A percentile compares a stretch with the other conserved stretches of the same genome.
phyloP scores from a whole-genome alignment of 192 early-diverging fungal species.

The Coemansia sp. region DNA sequence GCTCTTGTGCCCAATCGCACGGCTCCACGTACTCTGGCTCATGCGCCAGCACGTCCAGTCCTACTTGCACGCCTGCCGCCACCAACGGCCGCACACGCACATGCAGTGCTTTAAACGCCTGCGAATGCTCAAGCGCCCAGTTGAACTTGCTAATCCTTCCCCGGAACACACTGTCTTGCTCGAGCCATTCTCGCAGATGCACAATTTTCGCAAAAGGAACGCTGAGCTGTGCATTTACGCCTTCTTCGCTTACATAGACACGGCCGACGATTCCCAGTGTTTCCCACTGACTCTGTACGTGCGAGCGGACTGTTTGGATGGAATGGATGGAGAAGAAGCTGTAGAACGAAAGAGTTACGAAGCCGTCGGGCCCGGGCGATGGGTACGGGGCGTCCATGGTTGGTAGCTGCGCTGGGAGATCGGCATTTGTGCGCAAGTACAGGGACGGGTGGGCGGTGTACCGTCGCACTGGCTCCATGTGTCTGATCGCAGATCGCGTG shows the following conservation, averaged over 20 bases:
- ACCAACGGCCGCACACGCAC: conserved; percentile 69
- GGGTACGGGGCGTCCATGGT: conserved; percentile 50
- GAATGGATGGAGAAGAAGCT: conserved; percentile 31
- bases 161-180: conserved; percentile 31
- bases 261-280: conserved; percentile 65
- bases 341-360: conserved; percentile 49
- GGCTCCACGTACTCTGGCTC: conserved; percentile 68
- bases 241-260: conserved; percentile 72
- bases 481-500: too few relatives aligned
- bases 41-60: conserved; percentile 58
- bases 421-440: background rate
- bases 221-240: conserved; percentile 80
- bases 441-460: background rate
- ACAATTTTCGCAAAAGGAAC: conserved; percentile 58
- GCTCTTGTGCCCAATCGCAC: conserved; percentile 64
- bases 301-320: conserved; percentile 12
- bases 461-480: background rate
- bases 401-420: conserved; percentile 13
- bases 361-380: conserved; percentile 21
- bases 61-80: conserved; percentile 56
- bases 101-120: conserved; percentile 65
- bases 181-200: conserved; percentile 58
- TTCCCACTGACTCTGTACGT: conserved; percentile 40
- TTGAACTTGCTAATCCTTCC: conserved; percentile 58
- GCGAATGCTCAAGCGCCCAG: conserved; percentile 62